These are phyloP conservation scores for Spathaspora passalidarum DNA, from an alignment of 805 yeast species.

Conservation along the genomic window DNA sequence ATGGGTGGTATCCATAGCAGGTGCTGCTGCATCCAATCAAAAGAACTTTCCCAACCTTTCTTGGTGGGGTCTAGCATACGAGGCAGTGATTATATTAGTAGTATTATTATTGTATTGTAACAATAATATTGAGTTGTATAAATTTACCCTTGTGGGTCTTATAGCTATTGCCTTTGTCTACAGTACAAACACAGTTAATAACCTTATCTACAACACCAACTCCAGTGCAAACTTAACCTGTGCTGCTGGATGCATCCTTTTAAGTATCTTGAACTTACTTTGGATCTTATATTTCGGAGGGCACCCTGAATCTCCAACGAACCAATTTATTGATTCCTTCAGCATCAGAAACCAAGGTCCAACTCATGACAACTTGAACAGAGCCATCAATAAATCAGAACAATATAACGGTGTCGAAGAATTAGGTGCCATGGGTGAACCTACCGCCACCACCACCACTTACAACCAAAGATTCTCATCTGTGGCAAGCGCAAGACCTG, in stretches of 20 bases:
- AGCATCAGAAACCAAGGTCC: slow-evolving; percentile 47
- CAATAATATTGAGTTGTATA: slow-evolving; percentile 68
- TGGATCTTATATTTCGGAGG: slow-evolving; percentile 92
- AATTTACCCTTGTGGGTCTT: slow-evolving; percentile 52
- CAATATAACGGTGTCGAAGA: slow-evolving; percentile 22
- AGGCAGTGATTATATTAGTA: slow-evolving; percentile 56
- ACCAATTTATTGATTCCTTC: slow-evolving; percentile 81
- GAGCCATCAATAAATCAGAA: background rate
- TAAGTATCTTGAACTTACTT: slow-evolving; percentile 75
- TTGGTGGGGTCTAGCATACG: slow-evolving; percentile 95
- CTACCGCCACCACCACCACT: slow-evolving; percentile 12
- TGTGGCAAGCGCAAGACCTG: slow-evolving; percentile 8
- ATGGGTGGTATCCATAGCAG: slow-evolving; percentile 88
- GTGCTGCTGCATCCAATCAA: slow-evolving; percentile 53
- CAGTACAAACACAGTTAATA: slow-evolving; percentile 79
- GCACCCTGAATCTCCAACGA: slow-evolving; percentile 83
- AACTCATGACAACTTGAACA: slow-evolving; percentile 13
- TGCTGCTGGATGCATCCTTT: slow-evolving; percentile 85
- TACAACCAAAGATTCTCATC: slow-evolving; percentile 21
- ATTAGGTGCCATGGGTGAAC: slow-evolving; percentile 21
- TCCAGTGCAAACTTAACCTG: slow-evolving; percentile 75
- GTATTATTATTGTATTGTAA: slow-evolving; percentile 52
- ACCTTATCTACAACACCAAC: slow-evolving; percentile 61
- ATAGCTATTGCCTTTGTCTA: slow-evolving; percentile 76
- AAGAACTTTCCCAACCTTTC: slow-evolving; percentile 70